Evolutionary conservation across 352 stramenopile genomes (phyloP).

Genomic region (Thraustochytrium sp.): DNA sequence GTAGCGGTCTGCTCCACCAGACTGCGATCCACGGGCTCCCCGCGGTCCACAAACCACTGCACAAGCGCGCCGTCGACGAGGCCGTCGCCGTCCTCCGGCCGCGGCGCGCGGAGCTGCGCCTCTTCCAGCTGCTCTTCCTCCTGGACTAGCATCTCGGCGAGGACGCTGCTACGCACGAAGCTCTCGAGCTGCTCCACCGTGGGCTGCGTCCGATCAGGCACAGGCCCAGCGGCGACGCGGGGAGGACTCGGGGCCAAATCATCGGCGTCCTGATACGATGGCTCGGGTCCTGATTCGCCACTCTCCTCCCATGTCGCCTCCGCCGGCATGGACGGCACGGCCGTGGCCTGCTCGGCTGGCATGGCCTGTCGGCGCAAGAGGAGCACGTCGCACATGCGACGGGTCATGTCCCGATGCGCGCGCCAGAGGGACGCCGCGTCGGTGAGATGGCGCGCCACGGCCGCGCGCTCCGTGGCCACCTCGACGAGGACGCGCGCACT

Average conservation of each 20-base stretch:
- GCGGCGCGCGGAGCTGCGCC: background rate
- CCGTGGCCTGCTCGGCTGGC: no score
- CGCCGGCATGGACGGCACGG: no score
- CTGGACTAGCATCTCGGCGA: slow-evolving; percentile 15
- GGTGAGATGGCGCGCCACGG: background rate
- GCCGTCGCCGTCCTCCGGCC: background rate
- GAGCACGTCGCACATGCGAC: background rate
- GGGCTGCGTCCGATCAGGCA: no score
- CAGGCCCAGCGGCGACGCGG: no score
- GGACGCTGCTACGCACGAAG: background rate
- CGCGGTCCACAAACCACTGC: slow-evolving; percentile 30
- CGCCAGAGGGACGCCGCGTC: background rate
- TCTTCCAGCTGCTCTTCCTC: background rate
- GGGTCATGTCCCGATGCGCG: background rate
- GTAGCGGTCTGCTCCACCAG: background rate
- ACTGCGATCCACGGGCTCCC: background rate
- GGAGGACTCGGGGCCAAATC: no score
- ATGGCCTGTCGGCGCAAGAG: background rate
- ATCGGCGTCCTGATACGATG: no score
- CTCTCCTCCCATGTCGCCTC: no score
- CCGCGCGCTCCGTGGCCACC: background rate
- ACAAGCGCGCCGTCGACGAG: background rate
- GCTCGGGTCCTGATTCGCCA: no score
- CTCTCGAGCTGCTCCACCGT: background rate
- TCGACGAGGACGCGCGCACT: background rate